Evolutionary conservation across 1,139 yeast genomes (phyloP).

Genomic region (Saccharomyces hybrid): DNA sequence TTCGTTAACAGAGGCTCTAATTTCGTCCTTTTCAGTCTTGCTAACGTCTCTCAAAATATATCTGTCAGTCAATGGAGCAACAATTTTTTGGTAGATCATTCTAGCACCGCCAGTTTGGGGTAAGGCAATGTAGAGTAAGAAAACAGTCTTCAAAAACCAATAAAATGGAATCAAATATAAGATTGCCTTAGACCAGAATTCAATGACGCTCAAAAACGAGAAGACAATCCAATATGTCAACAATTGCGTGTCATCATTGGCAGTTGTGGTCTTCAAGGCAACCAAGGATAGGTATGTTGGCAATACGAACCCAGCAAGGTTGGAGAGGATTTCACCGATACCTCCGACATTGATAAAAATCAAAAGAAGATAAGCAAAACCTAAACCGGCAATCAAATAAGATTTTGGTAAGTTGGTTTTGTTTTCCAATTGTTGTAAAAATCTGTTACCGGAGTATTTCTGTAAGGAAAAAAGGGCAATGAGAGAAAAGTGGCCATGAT

Average conservation of each 20-base stretch:
- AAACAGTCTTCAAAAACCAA: constrained; percentile 84
- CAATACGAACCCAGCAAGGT: constrained; percentile 80
- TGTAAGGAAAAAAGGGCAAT: constrained; percentile 11
- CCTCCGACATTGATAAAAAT: constrained; percentile 89
- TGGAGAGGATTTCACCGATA: constrained; percentile 84
- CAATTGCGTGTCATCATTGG: constrained; percentile 74
- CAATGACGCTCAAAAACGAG: constrained; percentile 81
- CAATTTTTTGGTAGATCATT: constrained; percentile 51
- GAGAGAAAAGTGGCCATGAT: constrained; percentile 5
- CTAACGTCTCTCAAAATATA: constrained; percentile 23
- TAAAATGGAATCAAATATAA: constrained; percentile 94
- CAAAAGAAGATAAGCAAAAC: constrained; percentile 59
- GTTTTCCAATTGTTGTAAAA: constrained; percentile 51
- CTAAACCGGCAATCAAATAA: constrained; percentile 65
- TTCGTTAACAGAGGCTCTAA: constrained; percentile 44
- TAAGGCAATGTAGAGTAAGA: constrained; percentile 79
- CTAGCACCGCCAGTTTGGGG: constrained; percentile 86
- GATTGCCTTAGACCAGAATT: constrained; percentile 91
- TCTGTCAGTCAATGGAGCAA: constrained; percentile 68
- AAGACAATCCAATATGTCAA: constrained; percentile 96
- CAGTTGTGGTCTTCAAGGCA: constrained; percentile 66
- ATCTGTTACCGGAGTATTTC: constrained; percentile 38
- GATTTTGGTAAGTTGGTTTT: constrained; percentile 78
- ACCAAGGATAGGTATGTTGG: constrained; percentile 86
- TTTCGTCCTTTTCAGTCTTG: constrained; percentile 24